Base-by-base conservation (phyloP, 2,329 filamentous ascomycete species). In the Leptoxyphium fumago region DNA sequence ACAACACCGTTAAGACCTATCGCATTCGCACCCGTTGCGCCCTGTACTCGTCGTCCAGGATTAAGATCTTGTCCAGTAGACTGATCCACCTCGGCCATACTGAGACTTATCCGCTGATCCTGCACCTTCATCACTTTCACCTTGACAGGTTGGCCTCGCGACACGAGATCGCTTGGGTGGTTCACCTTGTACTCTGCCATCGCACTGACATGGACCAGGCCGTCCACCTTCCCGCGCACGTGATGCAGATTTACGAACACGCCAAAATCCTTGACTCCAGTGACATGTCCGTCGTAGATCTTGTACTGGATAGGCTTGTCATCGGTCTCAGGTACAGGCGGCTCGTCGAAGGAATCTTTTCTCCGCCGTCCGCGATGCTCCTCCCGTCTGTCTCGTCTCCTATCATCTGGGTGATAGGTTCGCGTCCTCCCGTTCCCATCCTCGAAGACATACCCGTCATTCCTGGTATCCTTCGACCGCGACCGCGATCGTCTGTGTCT, bases 11-110 rank as follows among this genome's bases (percentile, higher is more conserved):
- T 83, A 5, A 96, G 66, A 1, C 78, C 78, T 58, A 89, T 80
- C 71, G 82, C 83, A 55, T 98, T 98, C 10, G 91, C 91, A 7
- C 91, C 91, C 1, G 89, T 91, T 55, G 91, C 86, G 2, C 83
- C 86, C 28, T 83, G 80, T 56, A 96, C 76, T 40, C 82, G 74
- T 46, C 75, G 75, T 50, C 88, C 79, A 0, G 88, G 86, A 28
- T 81, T 77, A 34, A 94, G 67, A 57, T 98, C 91, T 57, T 78
- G 75, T 5, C 91, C 91, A 2, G 84, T 88, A 28, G 77, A 74
- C 61, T 98, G 91, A 54, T 98, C 89, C 13, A 95, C 88, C 48
- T 95, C 89, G 58, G 94, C 94, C 88, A 98, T 95, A 0, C 88
- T 94, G 5, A 98, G 67, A 0, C 87, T 88, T 55, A 96, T 80